A percentile compares a stretch with the other conserved stretches of the same genome.
Conservation (phyloP, 2,329 filamentous ascomycete genomes). For the Blumeriella jaapii region DNA sequence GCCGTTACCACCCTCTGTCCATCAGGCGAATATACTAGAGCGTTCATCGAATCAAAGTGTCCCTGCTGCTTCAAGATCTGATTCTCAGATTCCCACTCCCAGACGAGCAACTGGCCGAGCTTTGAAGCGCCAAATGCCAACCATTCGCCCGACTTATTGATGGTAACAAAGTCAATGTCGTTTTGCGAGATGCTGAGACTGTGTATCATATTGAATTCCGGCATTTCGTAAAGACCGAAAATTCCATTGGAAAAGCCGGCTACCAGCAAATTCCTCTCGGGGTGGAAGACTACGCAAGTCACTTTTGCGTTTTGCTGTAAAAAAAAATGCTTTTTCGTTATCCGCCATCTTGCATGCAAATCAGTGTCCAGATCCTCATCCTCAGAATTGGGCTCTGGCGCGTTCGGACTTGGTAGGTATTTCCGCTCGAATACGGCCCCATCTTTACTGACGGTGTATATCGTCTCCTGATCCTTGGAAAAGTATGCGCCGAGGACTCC, state of each 20-base stretch:
- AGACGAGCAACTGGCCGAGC: conserved; percentile 89
- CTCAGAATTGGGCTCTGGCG: conserved; percentile 40
- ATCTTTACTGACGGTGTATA: conserved; percentile 94
- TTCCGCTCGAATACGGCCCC: conserved; percentile 94
- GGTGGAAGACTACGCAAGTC: conserved; percentile 82
- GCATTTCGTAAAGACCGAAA: conserved; percentile 91
- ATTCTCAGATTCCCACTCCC: conserved; percentile 99
- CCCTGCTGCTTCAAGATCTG: conserved; percentile 98
- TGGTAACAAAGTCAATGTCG: conserved; percentile 86
- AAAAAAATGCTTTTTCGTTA: conserved; percentile 85
- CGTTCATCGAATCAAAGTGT: conserved; percentile 92
- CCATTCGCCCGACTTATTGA: conserved; percentile 94
- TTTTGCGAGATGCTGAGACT: conserved; percentile 90
- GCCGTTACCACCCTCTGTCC: conserved; percentile 87
- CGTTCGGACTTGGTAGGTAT: conserved; percentile 53
- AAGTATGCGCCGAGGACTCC: conserved; percentile 94
- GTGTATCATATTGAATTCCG: conserved; percentile 91
- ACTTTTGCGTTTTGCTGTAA: conserved; percentile 82
- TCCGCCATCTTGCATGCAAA: conserved; percentile 74
- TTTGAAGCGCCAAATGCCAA: conserved; percentile 93
- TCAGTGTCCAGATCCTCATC: conserved; percentile 45
- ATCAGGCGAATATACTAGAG: conserved; percentile 84
- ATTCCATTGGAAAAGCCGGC: conserved; percentile 91
- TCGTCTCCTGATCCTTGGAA: conserved; percentile 83
- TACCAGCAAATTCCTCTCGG: conserved; percentile 81